Evolutionary conservation across 1,284 basidiomycete species (phyloP).

Genomic region (Limonomyces culmigenus): DNA sequence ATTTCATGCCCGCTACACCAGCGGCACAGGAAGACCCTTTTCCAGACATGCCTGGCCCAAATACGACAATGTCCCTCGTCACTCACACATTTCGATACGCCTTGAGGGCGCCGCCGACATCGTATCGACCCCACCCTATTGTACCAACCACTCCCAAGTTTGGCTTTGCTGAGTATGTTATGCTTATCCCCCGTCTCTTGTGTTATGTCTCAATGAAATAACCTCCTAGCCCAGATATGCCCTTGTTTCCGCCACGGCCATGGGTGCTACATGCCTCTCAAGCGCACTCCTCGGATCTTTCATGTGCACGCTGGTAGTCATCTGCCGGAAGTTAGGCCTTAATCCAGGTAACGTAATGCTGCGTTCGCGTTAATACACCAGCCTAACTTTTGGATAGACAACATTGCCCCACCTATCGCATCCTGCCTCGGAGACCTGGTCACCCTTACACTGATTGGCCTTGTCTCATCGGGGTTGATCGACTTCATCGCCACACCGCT

Average conservation of each 20-base stretch:
- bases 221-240: constrained; percentile 37
- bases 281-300: constrained; percentile 78
- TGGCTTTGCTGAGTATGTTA: constrained; percentile 37
- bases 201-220: too few relatives aligned
- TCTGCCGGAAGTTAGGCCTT: constrained; percentile 59
- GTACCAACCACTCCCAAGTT: too few relatives aligned
- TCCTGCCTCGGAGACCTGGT: constrained; percentile 87
- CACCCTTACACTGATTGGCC: constrained; percentile 66
- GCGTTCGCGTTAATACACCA: neutral
- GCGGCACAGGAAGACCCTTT: too few relatives aligned
- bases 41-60: too few relatives aligned
- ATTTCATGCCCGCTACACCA: constrained; percentile 40
- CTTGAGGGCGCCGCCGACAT: too few relatives aligned
- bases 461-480: constrained; percentile 49
- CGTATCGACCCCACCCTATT: too few relatives aligned
- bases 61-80: too few relatives aligned
- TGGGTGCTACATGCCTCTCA: constrained; percentile 75
- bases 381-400: constrained; percentile 36
- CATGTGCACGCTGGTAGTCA: constrained; percentile 77
- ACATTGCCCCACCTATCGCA: constrained; percentile 89
- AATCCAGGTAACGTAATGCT: constrained; percentile 55
- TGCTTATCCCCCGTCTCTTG: too few relatives aligned
- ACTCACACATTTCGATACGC: too few relatives aligned
- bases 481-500: constrained; percentile 45
- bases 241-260: constrained; percentile 79